phyloP scores from a whole-genome alignment of 2,329 filamentous ascomycete genomes.

The Cladosporium oxysporum region DNA sequence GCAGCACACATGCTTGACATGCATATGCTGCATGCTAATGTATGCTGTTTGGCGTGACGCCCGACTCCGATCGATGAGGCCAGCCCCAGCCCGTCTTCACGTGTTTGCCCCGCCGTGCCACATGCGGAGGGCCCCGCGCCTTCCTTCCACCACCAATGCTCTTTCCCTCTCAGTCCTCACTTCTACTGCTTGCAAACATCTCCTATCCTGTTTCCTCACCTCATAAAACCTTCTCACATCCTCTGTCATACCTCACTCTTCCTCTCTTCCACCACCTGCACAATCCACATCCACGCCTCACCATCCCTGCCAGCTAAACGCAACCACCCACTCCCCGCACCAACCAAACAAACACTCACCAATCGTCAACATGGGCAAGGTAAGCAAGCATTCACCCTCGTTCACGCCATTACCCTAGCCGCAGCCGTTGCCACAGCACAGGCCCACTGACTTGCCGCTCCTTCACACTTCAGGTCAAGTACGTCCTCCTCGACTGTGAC shows the following conservation, averaged over 20 bases:
- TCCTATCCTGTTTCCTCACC: not conserved
- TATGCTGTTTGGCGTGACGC: not conserved
- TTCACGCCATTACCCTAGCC: slow-evolving; percentile 17
- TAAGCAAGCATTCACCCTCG: slow-evolving; percentile 25
- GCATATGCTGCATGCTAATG: not conserved
- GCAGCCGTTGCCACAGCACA: slow-evolving; percentile 8
- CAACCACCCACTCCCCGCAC: slow-evolving; percentile 12
- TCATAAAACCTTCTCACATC: not conserved
- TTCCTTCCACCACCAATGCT: not conserved
- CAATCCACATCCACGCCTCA: not conserved
- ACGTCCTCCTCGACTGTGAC: slow-evolving; percentile 62
- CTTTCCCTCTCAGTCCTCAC: not conserved
- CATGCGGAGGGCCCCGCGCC: not conserved
- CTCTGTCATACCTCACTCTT: not conserved
- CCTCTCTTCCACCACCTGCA: not conserved
- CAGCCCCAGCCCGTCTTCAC: not conserved
- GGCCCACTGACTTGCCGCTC: slow-evolving; percentile 3
- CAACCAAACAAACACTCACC: slow-evolving; percentile 16
- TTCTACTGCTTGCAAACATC: not conserved
- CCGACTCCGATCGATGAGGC: not conserved
- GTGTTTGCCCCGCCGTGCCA: not conserved
- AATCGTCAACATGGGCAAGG: slow-evolving; percentile 32
- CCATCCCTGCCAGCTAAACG: not conserved
- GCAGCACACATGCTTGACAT: not conserved
- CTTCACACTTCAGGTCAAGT: slow-evolving; percentile 41